Evolutionary conservation across 768 basidiomycete species (phyloP).

Genomic region (Leucosporidium creatinivorum): DNA sequence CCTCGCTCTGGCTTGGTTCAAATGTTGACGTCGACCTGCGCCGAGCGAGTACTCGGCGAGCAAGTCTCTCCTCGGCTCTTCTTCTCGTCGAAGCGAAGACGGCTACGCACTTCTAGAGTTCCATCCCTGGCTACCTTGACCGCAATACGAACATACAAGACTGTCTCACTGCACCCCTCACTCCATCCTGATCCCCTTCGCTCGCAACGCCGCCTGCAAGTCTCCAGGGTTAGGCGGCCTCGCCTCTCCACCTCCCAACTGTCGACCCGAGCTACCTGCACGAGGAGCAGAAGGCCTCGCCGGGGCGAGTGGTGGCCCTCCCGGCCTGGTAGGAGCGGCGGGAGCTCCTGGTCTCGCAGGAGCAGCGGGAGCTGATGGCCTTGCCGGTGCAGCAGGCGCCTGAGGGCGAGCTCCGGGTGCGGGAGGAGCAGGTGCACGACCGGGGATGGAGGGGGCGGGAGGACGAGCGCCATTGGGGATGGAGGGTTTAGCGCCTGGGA

Average conservation of each 20-base stretch:
- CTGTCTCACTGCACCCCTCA: no score
- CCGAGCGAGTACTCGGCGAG: no score
- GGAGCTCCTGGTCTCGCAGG: background rate
- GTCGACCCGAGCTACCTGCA: background rate
- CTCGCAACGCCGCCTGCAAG: background rate
- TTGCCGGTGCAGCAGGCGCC: background rate
- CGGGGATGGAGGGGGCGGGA: conserved; percentile 46
- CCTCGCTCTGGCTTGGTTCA: no score
- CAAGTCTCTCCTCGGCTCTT: no score
- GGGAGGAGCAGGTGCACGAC: background rate
- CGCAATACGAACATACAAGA: no score
- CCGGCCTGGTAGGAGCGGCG: background rate
- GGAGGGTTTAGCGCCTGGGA: conserved; percentile 49
- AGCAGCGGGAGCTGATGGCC: background rate
- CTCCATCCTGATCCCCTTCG: background rate
- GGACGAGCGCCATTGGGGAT: conserved; percentile 40
- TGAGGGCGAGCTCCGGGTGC: background rate
- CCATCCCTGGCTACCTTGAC: no score
- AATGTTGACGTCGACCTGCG: no score
- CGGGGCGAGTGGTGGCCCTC: background rate
- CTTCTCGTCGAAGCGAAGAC: no score
- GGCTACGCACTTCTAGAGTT: no score
- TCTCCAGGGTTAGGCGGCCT: background rate
- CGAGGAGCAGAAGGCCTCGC: background rate
- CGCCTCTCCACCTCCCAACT: background rate